Conservation (phyloP, 805 yeast genomes). For the Candida stauntonica region DNA sequence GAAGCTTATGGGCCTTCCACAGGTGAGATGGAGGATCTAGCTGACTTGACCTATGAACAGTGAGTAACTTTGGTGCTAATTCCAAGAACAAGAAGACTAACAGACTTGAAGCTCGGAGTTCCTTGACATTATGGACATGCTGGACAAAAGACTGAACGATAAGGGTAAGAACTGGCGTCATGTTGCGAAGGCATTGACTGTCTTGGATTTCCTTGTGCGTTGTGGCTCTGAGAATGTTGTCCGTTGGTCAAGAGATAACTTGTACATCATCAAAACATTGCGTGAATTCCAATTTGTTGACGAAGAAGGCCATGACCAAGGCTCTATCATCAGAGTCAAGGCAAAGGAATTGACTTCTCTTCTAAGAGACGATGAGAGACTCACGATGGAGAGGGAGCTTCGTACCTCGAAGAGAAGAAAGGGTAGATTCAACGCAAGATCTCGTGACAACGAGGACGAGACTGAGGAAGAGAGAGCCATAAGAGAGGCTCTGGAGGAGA, state of each 20-base stretch:
- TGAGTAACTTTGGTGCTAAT: slow-evolving; percentile 16
- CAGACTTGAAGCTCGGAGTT: slow-evolving; percentile 50
- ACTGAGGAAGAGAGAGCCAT: slow-evolving; percentile 69
- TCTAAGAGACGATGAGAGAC: slow-evolving; percentile 75
- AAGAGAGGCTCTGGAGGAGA: slow-evolving; percentile 74
- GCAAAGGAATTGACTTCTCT: slow-evolving; percentile 85
- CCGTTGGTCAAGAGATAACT: slow-evolving; percentile 84
- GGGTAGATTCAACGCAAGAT: slow-evolving; percentile 30
- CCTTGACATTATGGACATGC: slow-evolving; percentile 88
- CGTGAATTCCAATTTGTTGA: slow-evolving; percentile 85
- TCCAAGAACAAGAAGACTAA: slow-evolving; percentile 6
- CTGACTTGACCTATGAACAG: slow-evolving; percentile 63
- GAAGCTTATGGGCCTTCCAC: slow-evolving; percentile 83
- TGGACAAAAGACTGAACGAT: slow-evolving; percentile 87
- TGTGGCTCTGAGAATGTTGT: slow-evolving; percentile 87
- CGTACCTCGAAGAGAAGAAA: slow-evolving; percentile 33
- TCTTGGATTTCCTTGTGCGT: slow-evolving; percentile 83
- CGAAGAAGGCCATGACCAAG: slow-evolving; percentile 77
- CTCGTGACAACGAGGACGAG: slow-evolving; percentile 18
- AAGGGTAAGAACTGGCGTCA: slow-evolving; percentile 98
- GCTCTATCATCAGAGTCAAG: slow-evolving; percentile 81
- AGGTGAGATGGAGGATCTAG: slow-evolving; percentile 76
- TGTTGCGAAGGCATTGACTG: slow-evolving; percentile 84
- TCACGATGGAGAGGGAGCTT: slow-evolving; percentile 60
- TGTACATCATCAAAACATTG: slow-evolving; percentile 82